These are phyloP conservation scores for Tolypocladium tropicale DNA, from an alignment of 2,329 filamentous ascomycete genomes.

Conservation along the genomic window DNA sequence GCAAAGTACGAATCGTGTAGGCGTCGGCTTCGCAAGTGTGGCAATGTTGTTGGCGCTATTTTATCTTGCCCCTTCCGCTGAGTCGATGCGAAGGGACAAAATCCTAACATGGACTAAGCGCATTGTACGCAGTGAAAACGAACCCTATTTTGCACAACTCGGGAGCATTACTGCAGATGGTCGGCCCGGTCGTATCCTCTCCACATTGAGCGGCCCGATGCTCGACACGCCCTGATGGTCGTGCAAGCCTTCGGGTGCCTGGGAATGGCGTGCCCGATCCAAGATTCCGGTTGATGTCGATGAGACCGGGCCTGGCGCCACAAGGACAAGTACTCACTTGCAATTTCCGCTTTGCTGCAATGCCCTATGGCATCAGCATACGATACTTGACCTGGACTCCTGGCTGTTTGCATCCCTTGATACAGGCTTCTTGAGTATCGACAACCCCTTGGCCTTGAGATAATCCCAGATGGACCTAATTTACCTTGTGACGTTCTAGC, in stretches of 20 bases:
- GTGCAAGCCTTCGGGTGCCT: background rate
- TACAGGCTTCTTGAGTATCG: too few relatives aligned
- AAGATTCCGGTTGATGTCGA: background rate
- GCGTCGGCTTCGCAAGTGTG: background rate
- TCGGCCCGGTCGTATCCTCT: background rate
- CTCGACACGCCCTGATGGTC: background rate
- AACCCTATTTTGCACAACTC: too few relatives aligned
- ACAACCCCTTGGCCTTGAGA: background rate
- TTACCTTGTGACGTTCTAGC: too few relatives aligned
- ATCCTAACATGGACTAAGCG: too few relatives aligned
- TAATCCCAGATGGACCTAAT: too few relatives aligned
- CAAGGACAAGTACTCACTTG: too few relatives aligned
- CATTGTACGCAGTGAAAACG: too few relatives aligned
- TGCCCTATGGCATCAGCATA: too few relatives aligned
- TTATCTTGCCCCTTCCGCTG: background rate
- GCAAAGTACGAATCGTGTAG: background rate
- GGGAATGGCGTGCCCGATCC: background rate
- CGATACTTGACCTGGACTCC: too few relatives aligned
- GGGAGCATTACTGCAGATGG: too few relatives aligned
- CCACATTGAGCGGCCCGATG: background rate
- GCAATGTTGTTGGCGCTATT: background rate
- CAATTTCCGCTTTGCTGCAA: too few relatives aligned
- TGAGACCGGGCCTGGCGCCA: background rate
- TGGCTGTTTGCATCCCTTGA: background rate
- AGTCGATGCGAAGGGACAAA: background rate